A percentile compares a stretch with the other conserved stretches of the same genome.
phyloP scores from a whole-genome alignment of 495 filamentous ascomycete species.

The Articulospora tetracladia region DNA sequence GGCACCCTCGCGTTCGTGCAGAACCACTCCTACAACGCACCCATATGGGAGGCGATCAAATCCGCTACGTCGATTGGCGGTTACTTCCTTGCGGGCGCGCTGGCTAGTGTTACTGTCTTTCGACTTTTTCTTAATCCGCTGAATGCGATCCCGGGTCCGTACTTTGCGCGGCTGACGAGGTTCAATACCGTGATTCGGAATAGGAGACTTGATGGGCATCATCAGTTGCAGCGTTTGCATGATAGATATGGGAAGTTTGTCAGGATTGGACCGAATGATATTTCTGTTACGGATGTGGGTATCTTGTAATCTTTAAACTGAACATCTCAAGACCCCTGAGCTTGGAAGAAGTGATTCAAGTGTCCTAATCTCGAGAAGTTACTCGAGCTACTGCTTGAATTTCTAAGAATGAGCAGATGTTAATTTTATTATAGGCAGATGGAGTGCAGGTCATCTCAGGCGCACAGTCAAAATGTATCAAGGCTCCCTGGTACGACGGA shows the following conservation, averaged over 20 bases:
- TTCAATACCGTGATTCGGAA: background rate
- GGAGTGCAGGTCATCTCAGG: constrained; percentile 33
- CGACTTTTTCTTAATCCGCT: background rate
- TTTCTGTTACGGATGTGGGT: constrained; percentile 39
- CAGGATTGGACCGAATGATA: constrained; percentile 29
- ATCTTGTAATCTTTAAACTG: no score
- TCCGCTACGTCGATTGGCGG: background rate
- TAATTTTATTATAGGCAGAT: no score
- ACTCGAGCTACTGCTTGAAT: no score
- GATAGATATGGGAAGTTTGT: background rate
- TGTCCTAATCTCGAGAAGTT: no score
- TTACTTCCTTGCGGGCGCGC: background rate
- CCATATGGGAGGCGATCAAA: background rate
- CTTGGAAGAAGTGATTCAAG: no score
- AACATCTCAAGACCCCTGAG: no score
- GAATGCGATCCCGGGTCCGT: background rate
- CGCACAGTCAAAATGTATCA: constrained; percentile 27
- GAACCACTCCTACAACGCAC: background rate
- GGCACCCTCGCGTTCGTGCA: background rate
- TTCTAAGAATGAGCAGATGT: no score
- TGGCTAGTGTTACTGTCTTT: background rate
- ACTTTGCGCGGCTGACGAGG: background rate
- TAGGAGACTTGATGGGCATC: background rate
- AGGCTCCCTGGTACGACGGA: constrained; percentile 40
- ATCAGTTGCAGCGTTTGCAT: background rate